Evolutionary conservation across 1,139 yeast genomes (phyloP).

Genomic region (Suhomyces guaymorum): DNA sequence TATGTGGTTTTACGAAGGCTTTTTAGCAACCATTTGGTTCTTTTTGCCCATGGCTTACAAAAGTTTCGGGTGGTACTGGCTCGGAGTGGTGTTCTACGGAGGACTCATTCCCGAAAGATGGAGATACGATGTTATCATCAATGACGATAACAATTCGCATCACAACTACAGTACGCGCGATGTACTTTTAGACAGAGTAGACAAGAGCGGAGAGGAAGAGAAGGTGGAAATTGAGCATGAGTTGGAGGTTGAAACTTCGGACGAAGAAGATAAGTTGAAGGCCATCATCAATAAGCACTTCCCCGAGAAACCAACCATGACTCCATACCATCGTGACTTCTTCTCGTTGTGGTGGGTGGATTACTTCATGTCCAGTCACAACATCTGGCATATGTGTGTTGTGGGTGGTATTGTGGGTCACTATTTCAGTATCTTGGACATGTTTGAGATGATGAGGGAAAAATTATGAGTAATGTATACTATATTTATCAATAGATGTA

Average conservation of each 20-base stretch:
- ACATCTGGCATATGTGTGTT: slow-evolving; percentile 92
- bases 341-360: slow-evolving; percentile 85
- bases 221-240: slow-evolving; percentile 27
- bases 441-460: slow-evolving; percentile 47
- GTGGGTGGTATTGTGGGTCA: slow-evolving; percentile 86
- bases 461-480: neutral
- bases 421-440: slow-evolving; percentile 70
- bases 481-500: neutral
- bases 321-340: slow-evolving; percentile 50
- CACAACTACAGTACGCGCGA: slow-evolving; percentile 31
- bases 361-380: slow-evolving; percentile 74
- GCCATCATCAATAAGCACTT: slow-evolving; percentile 54
- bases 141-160: slow-evolving; percentile 37
- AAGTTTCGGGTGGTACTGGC: slow-evolving; percentile 69
- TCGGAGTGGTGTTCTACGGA: slow-evolving; percentile 88
- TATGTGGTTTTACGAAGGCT: slow-evolving; percentile 58
- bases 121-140: slow-evolving; percentile 63
- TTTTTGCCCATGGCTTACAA: slow-evolving; percentile 63
- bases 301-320: slow-evolving; percentile 47
- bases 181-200: slow-evolving; percentile 38
- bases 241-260: slow-evolving; percentile 8
- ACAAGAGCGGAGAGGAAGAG: slow-evolving; percentile 48
- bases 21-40: slow-evolving; percentile 49
- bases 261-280: slow-evolving; percentile 29
- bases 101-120: slow-evolving; percentile 88